Evolutionary conservation across 768 basidiomycete genomes (phyloP).

Genomic region (Asterophora parasitica): DNA sequence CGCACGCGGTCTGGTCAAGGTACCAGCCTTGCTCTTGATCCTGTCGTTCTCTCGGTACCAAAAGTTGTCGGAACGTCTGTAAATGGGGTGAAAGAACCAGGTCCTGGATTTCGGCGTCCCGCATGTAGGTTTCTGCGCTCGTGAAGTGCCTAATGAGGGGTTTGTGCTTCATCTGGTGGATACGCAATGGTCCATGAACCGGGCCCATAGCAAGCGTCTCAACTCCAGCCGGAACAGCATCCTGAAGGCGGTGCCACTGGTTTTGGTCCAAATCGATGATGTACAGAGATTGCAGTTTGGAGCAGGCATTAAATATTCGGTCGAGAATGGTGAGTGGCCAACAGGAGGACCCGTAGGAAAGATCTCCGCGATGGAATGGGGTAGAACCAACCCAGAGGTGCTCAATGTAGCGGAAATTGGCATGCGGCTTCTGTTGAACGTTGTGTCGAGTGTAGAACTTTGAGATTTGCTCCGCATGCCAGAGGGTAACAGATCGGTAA

Average conservation of each 20-base stretch:
- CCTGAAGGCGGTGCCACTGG: conserved; percentile 24
- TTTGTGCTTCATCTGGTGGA: conserved; percentile 21
- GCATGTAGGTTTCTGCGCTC: conserved; percentile 29
- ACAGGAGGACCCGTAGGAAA: conserved; percentile 23
- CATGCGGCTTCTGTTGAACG: conserved; percentile 12
- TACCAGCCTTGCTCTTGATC: background rate
- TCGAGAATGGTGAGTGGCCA: conserved; percentile 31
- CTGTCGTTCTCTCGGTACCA: background rate
- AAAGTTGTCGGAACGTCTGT: conserved; percentile 23
- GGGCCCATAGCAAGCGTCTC: conserved; percentile 29
- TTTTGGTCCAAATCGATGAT: conserved; percentile 29
- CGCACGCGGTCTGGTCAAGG: background rate
- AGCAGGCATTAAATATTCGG: conserved; percentile 25
- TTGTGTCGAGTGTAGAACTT: conserved; percentile 20
- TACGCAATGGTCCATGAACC: conserved; percentile 28
- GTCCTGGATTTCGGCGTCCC: conserved; percentile 30
- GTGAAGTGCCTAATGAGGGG: conserved; percentile 25
- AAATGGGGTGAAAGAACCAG: conserved; percentile 25
- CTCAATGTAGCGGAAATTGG: conserved; percentile 20
- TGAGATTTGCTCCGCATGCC: conserved; percentile 15
- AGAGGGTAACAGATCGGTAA: conserved; percentile 22
- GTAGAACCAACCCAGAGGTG: conserved; percentile 28
- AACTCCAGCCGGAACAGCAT: conserved; percentile 27
- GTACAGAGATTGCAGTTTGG: conserved; percentile 24
- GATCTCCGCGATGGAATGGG: conserved; percentile 17